Evolutionary conservation across 352 stramenopile species (phyloP).

Genomic region (Phytophthora pisi): DNA sequence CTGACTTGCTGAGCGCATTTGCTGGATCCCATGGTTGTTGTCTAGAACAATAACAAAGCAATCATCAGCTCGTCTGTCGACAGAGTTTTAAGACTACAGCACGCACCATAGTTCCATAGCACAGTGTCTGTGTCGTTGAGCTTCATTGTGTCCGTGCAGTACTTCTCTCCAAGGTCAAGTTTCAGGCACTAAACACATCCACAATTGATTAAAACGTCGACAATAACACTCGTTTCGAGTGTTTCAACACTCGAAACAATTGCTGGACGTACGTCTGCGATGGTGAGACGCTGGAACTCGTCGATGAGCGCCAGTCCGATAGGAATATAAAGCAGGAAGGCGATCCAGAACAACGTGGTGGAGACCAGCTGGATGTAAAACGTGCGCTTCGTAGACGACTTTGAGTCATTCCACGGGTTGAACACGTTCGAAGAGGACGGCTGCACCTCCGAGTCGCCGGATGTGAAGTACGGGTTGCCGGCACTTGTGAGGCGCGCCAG

Average conservation of each 20-base stretch:
- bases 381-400: conserved; percentile 37
- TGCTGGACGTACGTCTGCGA: conserved; percentile 32
- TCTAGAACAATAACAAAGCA: conserved; percentile 14
- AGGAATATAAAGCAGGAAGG: conserved; percentile 75
- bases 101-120: conserved; percentile 74
- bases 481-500: conserved; percentile 20
- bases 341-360: conserved; percentile 59
- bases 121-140: conserved; percentile 58
- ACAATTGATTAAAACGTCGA: too few relatives aligned
- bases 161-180: conserved; percentile 48
- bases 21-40: conserved; percentile 38
- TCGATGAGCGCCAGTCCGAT: conserved; percentile 59
- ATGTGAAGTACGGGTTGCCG: conserved; percentile 11
- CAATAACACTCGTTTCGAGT: too few relatives aligned
- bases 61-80: neutral
- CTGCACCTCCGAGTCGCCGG: conserved; percentile 7
- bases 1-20: conserved; percentile 57
- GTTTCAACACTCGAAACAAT: neutral
- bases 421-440: neutral
- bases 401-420: conserved; percentile 25
- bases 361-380: conserved; percentile 47
- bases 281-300: conserved; percentile 50
- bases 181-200: conserved; percentile 43
- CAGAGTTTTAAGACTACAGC: neutral
- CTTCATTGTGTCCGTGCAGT: conserved; percentile 66